Evolutionary conservation across 345 rosid species (phyloP), one percentile per base, ranked within the genome.

Genomic region (Citrus mangshanensis): DNA sequence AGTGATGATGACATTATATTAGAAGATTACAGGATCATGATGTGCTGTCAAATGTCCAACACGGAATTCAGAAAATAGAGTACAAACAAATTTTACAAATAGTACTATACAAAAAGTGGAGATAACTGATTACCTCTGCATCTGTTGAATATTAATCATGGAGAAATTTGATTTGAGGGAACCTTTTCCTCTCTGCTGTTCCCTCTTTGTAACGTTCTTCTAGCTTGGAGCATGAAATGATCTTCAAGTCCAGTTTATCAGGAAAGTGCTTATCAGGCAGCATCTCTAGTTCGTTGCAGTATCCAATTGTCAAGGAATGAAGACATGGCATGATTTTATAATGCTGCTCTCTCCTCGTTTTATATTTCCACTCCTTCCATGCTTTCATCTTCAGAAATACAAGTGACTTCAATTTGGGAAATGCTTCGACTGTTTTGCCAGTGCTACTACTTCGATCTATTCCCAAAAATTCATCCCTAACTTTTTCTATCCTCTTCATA

Each of bases 361-460:
- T 21, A 18, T 16, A 55, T 16, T 21, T 7, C 60, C 60, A 55
- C 24, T 55, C 24, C 9, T 0, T 21, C 60, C 24, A 55, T 6
- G 2, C 60, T 16, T 55, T 21, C n/a, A 16, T 18, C 0, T 21
- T 21, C 9, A 4, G 8, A 55, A 55, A 9, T 2, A 21, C 24
- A 19, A 55, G 21, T 18, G 8, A 18, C n/a, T 16, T 18, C 60
- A 55, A 55, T 21, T 55, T 55, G 60, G 60, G 60, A 55, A 55
- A 21, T 5, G n/a, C n/a, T 7, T 0, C 0, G 0, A 55, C 24
- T 19, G 60, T 0, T 18, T 4, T 1, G 2, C 6, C 6, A 21
- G n/a, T 19, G 60, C 21, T 6, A 2, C 7, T 55, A 21, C 0
- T 55, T 18, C 1, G 21, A 21, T 55, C 24, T 21, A 0, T 6